Percentiles rank a stretch among this genome's conserved stretches.
phyloP scores from a whole-genome alignment of 1,139 yeast species.

The Pichia sorboxylosa region DNA sequence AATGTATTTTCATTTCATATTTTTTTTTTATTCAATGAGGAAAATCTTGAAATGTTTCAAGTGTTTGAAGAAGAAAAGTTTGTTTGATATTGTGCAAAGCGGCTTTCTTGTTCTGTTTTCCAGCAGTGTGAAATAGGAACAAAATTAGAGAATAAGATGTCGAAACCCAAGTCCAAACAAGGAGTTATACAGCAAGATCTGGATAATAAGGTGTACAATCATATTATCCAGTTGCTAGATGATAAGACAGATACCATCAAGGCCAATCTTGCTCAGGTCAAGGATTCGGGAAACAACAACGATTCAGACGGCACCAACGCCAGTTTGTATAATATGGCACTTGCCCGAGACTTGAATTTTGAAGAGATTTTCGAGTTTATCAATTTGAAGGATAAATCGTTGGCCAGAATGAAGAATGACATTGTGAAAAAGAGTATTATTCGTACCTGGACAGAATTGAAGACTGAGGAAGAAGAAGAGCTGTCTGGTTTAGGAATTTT shows the following conservation, averaged over 20 bases:
- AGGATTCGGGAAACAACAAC: neutral
- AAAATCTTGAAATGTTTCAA: too few relatives aligned
- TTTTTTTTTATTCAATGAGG: too few relatives aligned
- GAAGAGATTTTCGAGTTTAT: conserved; percentile 43
- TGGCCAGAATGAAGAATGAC: conserved; percentile 55
- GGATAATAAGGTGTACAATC: conserved; percentile 25
- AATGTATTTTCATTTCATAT: too few relatives aligned
- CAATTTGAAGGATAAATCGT: conserved; percentile 48
- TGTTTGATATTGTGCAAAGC: too few relatives aligned
- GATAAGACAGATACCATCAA: conserved; percentile 20
- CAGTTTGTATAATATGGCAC: conserved; percentile 26
- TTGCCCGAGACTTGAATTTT: conserved; percentile 46
- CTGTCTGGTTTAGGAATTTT: conserved; percentile 16
- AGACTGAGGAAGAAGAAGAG: conserved; percentile 23
- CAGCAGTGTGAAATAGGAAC: too few relatives aligned
- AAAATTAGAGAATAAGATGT: too few relatives aligned
- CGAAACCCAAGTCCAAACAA: conserved; percentile 10
- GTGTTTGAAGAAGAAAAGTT: too few relatives aligned
- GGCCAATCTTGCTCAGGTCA: conserved; percentile 14
- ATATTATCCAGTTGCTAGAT: conserved; percentile 21
- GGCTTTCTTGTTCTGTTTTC: too few relatives aligned
- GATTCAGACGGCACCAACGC: conserved; percentile 1
- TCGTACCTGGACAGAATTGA: conserved; percentile 26
- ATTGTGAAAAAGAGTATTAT: conserved; percentile 33
- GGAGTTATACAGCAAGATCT: conserved; percentile 21